Base-by-base conservation (phyloP, 2,329 filamentous ascomycete species). In the Paecilomyces variotii region DNA sequence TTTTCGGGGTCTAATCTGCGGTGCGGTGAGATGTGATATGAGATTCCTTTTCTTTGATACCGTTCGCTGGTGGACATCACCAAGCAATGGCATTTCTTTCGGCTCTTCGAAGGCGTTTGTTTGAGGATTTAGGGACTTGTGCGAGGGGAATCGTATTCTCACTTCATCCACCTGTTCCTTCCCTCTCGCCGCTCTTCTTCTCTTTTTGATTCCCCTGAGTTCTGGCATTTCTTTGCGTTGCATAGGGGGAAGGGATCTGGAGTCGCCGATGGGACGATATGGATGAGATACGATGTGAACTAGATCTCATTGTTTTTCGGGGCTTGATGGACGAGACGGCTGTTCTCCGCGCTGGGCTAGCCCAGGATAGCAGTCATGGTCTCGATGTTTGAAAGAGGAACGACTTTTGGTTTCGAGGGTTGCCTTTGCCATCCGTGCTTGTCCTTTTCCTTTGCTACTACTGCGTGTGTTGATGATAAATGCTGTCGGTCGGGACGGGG, bases 21-120 rank as follows among this genome's bases (percentile, higher is more conserved):
- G 10, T 52, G 50, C n/a, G 49, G 24, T 52, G 50, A n/a, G 50
- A 52, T 52, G 50, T 26, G 4, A 28, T 52, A 70, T 67, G 67
- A 68, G 19, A 66, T 57, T 65, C 72, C 64, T 62, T 68, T 73
- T 73, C 39, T 45, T 71, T 71, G 71, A 73, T 72, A 70, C 71
- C 68, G 67, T 69, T 64, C 62, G 7, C 62, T 62, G 62, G 64
- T 60, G 57, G 52, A 27, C 54, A 55, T 59, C 32, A 27, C 32
- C 54, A 35, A 35, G 12, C 45, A 24, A 10, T 39, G 28, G 19
- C 25, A 26, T 35, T 55, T 55, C 53, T 55, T 65, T 64, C 64
- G 67, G 61, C 65, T 70, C 67, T 70, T 67, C 68, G 65, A 67
- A 67, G 70, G 71, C 71, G 71, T 71, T 72, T 63, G 60, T 67